phyloP scores from a whole-genome alignment of 306 rosid species.

The Lathyrus aphaca region DNA sequence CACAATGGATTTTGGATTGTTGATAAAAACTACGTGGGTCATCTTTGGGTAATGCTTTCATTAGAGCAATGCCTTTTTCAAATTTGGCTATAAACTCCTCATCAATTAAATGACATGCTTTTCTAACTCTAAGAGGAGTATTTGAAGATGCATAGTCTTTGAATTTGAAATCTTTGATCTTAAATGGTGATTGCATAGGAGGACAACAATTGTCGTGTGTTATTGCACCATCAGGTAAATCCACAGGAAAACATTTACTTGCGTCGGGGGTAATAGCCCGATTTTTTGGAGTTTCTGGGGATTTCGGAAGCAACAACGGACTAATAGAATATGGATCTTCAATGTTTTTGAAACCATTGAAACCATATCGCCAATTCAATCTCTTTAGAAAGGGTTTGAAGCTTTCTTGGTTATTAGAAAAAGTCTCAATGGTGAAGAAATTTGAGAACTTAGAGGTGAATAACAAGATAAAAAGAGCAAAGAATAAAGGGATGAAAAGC shows the following conservation, averaged over 20 bases:
- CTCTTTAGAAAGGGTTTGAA: background rate
- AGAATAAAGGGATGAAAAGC: background rate
- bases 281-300: background rate
- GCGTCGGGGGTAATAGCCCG: background rate
- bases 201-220: constrained; percentile 57
- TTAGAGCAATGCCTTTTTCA: constrained; percentile 29
- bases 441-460: background rate
- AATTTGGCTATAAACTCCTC: constrained; percentile 25
- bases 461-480: background rate
- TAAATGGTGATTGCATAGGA: constrained; percentile 19
- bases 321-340: background rate
- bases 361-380: background rate
- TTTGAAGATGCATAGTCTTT: constrained; percentile 18
- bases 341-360: constrained; percentile 8
- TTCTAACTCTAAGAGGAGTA: background rate
- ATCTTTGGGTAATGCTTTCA: constrained; percentile 36
- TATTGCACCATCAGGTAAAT: background rate
- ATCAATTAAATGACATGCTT: constrained; percentile 17
- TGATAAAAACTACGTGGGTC: constrained; percentile 65
- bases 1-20: constrained; percentile 68
- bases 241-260: background rate
- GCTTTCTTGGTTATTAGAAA: constrained; percentile 7
- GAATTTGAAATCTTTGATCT: constrained; percentile 9
- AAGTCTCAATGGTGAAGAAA: background rate
- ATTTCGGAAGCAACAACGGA: background rate